Conservation (phyloP, 768 basidiomycete species). For the Mycena filopes region DNA sequence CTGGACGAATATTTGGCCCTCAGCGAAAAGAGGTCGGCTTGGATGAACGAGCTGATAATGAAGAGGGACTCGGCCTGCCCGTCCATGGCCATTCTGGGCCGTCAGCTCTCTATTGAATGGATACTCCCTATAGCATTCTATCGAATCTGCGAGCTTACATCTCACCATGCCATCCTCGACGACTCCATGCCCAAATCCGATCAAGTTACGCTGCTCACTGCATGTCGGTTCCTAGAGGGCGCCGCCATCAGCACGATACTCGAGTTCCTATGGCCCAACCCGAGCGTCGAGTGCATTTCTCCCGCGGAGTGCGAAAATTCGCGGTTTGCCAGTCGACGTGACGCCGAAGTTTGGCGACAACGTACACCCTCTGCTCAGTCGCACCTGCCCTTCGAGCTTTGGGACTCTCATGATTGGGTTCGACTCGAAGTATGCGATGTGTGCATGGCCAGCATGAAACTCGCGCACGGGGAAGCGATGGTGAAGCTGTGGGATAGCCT, state of each 20-base stretch:
- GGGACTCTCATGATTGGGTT: neutral
- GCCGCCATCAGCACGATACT: neutral
- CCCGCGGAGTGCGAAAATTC: too few species aligned
- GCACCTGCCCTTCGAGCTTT: neutral
- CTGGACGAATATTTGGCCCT: neutral
- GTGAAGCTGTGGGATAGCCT: conserved; percentile 1
- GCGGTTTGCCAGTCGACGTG: too few species aligned
- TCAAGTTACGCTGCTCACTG: neutral
- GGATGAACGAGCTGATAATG: neutral
- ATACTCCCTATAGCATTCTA: conserved; percentile 8
- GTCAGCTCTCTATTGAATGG: conserved; percentile 1
- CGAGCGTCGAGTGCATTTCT: too few species aligned
- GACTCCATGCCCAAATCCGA: neutral
- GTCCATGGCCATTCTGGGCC: neutral
- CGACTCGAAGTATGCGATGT: neutral
- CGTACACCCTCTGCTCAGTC: too few species aligned
- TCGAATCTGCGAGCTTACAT: neutral
- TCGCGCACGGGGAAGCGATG: neutral
- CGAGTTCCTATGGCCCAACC: neutral
- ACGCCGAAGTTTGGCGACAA: too few species aligned
- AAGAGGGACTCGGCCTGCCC: too few species aligned
- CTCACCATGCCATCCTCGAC: neutral
- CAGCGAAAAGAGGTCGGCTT: neutral
- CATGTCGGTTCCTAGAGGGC: neutral
- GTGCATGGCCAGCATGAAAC: neutral